Conservation (phyloP, 345 rosid genomes). For the Gynandropsis gynandra region DNA sequence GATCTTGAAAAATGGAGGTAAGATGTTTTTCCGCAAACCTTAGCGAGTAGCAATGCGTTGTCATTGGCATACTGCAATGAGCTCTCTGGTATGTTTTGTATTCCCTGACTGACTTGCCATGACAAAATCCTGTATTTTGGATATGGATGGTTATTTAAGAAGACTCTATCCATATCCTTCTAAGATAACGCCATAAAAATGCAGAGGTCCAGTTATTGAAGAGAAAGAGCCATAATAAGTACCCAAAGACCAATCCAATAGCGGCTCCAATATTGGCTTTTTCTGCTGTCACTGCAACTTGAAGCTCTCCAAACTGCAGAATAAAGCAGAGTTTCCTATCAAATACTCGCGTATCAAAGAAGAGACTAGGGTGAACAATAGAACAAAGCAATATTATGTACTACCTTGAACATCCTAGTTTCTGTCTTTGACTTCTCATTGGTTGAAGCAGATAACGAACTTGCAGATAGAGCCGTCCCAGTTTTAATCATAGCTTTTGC, state of each 20-base stretch:
- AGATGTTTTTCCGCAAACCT: conserved; percentile 37
- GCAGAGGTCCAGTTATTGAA: neutral
- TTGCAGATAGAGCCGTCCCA: conserved; percentile 55
- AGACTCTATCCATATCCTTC: neutral
- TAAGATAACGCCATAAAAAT: neutral
- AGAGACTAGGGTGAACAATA: conserved; percentile 1
- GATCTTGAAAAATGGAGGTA: neutral
- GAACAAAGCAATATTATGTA: neutral
- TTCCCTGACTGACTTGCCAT: conserved; percentile 69
- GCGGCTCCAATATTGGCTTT: conserved; percentile 73
- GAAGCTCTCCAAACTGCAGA: conserved; percentile 89
- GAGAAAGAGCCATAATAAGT: conserved; percentile 21
- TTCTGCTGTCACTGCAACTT: conserved; percentile 61
- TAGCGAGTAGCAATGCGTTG: conserved; percentile 69
- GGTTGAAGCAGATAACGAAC: conserved; percentile 27
- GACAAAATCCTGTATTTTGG: conserved; percentile 61
- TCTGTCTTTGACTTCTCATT: conserved; percentile 38
- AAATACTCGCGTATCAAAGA: neutral
- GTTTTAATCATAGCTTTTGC: conserved; percentile 66
- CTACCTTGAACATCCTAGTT: conserved; percentile 69
- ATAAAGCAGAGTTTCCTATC: neutral
- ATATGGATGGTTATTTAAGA: neutral
- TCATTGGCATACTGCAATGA: conserved; percentile 86
- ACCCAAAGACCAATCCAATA: conserved; percentile 66
- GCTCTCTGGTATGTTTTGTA: conserved; percentile 68